These are phyloP conservation scores for Taxawa tesnikishii DNA, from an alignment of 2,329 filamentous ascomycete species.

Conservation along the genomic window DNA sequence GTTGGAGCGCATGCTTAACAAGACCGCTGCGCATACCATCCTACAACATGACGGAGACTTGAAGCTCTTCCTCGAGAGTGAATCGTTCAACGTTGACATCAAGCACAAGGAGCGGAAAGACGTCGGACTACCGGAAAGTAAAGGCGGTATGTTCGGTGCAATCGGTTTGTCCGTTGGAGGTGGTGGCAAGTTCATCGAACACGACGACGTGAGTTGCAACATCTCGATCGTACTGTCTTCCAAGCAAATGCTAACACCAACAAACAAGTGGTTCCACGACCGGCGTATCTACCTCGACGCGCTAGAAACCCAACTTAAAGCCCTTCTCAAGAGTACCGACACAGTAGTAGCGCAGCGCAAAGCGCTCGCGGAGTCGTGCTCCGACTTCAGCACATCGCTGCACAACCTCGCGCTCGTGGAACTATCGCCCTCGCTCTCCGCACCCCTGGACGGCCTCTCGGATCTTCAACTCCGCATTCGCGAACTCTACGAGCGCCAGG, in stretches of 20 bases:
- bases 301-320: constrained; percentile 80
- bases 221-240: background rate
- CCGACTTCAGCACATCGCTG: constrained; percentile 86
- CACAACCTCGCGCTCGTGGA: constrained; percentile 88
- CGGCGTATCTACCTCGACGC: constrained; percentile 90
- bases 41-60: constrained; percentile 87
- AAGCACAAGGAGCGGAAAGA: constrained; percentile 96
- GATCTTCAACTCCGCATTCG: constrained; percentile 88
- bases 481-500: constrained; percentile 92
- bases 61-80: constrained; percentile 94
- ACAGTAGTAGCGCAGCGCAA: constrained; percentile 85
- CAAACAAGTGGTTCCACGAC: constrained; percentile 82
- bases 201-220: constrained; percentile 65
- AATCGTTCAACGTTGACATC: constrained; percentile 88
- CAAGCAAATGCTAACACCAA: constrained; percentile 8
- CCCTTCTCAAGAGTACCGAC: constrained; percentile 85
- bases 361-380: constrained; percentile 82
- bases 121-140: constrained; percentile 55
- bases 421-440: constrained; percentile 75
- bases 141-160: constrained; percentile 72
- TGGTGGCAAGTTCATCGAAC: constrained; percentile 80
- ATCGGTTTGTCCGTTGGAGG: constrained; percentile 68
- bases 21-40: constrained; percentile 77
- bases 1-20: constrained; percentile 95
- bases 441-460: constrained; percentile 79